Evolutionary conservation across 345 rosid genomes (phyloP).

Genomic region (Theobroma cacao): DNA sequence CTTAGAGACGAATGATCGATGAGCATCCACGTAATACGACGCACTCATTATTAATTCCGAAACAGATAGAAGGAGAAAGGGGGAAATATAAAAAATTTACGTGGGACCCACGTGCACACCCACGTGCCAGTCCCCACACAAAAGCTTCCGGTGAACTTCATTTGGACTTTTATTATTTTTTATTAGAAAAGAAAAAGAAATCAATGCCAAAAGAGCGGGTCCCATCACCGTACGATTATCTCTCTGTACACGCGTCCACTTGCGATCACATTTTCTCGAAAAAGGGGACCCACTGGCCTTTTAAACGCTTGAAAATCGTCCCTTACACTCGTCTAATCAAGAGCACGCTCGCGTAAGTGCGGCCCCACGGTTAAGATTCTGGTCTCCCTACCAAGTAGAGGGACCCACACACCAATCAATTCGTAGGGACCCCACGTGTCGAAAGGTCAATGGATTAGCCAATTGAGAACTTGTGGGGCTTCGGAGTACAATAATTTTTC

Average conservation of each 20-base stretch:
- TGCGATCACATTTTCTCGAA: neutral
- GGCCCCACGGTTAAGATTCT: slow-evolving; percentile 20
- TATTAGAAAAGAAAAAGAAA: neutral
- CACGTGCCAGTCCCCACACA: neutral
- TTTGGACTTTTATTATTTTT: neutral
- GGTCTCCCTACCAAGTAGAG: neutral
- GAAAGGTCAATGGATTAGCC: slow-evolving; percentile 24
- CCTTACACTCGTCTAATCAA: slow-evolving; percentile 9
- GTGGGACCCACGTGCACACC: neutral
- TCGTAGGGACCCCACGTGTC: slow-evolving; percentile 13
- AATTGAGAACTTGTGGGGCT: slow-evolving; percentile 15
- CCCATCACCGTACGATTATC: neutral
- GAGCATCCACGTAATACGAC: slow-evolving; percentile 3
- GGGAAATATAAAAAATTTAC: neutral
- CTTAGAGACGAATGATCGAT: neutral
- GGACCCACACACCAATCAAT: slow-evolving; percentile 20
- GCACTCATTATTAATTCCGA: neutral
- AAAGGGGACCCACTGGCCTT: neutral
- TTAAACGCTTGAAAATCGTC: neutral
- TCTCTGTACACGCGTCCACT: slow-evolving; percentile 1
- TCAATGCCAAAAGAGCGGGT: neutral
- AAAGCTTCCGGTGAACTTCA: neutral
- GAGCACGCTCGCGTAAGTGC: neutral
- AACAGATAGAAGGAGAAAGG: neutral
- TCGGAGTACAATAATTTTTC: slow-evolving; percentile 10